phyloP scores from a whole-genome alignment of 2,329 filamentous ascomycete species.

The Stemphylium lycopersici region DNA sequence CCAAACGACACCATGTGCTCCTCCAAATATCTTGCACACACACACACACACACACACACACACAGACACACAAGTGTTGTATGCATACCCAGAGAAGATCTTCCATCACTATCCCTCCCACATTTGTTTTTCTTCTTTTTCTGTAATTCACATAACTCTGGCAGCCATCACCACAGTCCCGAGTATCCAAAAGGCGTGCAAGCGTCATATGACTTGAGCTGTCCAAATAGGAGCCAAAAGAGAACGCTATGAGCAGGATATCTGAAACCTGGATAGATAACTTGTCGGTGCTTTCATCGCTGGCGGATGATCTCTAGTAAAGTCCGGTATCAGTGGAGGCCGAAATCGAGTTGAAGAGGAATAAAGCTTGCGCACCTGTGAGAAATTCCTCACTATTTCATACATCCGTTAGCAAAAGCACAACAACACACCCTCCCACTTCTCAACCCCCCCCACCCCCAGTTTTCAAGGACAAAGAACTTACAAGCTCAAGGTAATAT shows the following conservation, averaged over 20 bases:
- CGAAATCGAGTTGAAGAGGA: slow-evolving; percentile 61
- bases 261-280: not conserved
- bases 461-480: slow-evolving; percentile 29
- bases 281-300: slow-evolving; percentile 28
- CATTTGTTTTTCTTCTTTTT: too few species aligned
- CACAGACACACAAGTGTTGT: too few species aligned
- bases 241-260: not conserved
- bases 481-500: slow-evolving; percentile 65
- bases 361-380: slow-evolving; percentile 62
- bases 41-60: too few species aligned
- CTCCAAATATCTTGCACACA: too few species aligned
- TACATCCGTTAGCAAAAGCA: slow-evolving; percentile 11
- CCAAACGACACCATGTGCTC: too few species aligned
- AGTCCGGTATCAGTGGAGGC: slow-evolving; percentile 58
- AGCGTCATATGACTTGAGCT: too few species aligned
- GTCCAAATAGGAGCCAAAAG: too few species aligned
- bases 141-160: too few species aligned
- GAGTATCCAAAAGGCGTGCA: too few species aligned
- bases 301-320: slow-evolving; percentile 55
- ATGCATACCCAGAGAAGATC: too few species aligned
- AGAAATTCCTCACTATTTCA: slow-evolving; percentile 57
- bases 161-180: too few species aligned
- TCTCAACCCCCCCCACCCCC: not conserved
- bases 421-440: not conserved
- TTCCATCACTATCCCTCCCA: too few species aligned